Conservation (phyloP, 345 rosid genomes). For the Eucalyptus viminalis region DNA sequence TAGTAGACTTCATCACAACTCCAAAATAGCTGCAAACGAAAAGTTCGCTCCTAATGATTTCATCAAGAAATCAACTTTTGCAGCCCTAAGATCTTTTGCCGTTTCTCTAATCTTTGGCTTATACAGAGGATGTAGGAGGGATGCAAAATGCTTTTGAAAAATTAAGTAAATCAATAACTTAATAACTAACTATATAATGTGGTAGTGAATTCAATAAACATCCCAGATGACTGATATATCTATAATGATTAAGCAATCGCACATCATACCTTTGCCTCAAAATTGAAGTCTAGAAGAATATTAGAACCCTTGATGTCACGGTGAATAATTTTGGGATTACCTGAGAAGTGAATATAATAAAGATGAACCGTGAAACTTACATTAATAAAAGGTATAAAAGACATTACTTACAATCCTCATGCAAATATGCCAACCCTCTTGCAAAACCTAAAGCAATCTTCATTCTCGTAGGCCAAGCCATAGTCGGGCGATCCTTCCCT, state of each 20-base stretch:
- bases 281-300: slow-evolving; percentile 66
- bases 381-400: background rate
- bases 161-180: background rate
- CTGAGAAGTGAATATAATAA: slow-evolving; percentile 8
- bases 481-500: slow-evolving; percentile 56
- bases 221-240: background rate
- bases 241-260: background rate
- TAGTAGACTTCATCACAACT: background rate
- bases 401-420: slow-evolving; percentile 67
- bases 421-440: slow-evolving; percentile 80
- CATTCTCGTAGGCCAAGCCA: slow-evolving; percentile 61
- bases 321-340: slow-evolving; percentile 77
- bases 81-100: background rate
- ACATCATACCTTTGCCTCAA: slow-evolving; percentile 59
- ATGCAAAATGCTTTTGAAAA: background rate
- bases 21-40: background rate
- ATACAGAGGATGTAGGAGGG: background rate
- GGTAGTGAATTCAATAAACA: background rate
- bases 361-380: background rate
- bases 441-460: slow-evolving; percentile 83
- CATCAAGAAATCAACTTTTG: background rate
- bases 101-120: background rate
- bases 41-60: background rate
- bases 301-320: slow-evolving; percentile 87
- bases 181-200: background rate